A percentile compares a stretch with the other conserved stretches of the same genome.
phyloP scores from a whole-genome alignment of 192 early-diverging fungal species.

The Coemansia reversa region DNA sequence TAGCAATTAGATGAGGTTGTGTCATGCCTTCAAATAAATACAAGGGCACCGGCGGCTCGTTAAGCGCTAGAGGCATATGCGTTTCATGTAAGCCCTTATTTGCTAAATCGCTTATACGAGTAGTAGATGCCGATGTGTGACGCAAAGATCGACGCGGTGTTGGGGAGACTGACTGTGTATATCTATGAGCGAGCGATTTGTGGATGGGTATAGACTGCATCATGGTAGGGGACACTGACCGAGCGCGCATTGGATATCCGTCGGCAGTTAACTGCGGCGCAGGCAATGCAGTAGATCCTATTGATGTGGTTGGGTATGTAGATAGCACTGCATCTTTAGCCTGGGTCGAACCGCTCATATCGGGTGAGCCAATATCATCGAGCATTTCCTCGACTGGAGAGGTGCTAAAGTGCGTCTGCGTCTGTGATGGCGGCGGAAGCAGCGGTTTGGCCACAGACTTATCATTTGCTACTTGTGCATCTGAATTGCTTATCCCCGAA shows the following conservation, averaged over 20 bases:
- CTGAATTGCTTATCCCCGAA: neutral
- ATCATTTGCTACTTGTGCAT: neutral
- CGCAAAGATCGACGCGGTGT: neutral
- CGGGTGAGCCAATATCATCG: neutral
- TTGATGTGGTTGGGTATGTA: slow-evolving; percentile 3
- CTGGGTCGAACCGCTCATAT: neutral
- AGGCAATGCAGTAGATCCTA: neutral
- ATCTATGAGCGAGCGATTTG: slow-evolving; percentile 21
- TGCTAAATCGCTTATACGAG: slow-evolving; percentile 16
- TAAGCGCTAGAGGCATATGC: slow-evolving; percentile 30
- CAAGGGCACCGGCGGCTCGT: slow-evolving; percentile 48
- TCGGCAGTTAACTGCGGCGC: neutral
- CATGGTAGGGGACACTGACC: slow-evolving; percentile 29
- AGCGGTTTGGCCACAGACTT: neutral
- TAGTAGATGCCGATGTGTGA: slow-evolving; percentile 9
- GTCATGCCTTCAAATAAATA: slow-evolving; percentile 51
- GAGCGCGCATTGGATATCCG: slow-evolving; percentile 12
- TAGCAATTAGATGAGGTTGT: slow-evolving; percentile 33
- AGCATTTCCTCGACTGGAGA: slow-evolving; percentile 14
- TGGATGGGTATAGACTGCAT: slow-evolving; percentile 15
- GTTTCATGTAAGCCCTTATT: slow-evolving; percentile 16
- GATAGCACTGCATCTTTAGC: slow-evolving; percentile 3
- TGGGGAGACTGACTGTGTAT: slow-evolving; percentile 38
- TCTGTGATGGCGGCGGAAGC: neutral
- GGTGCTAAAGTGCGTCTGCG: slow-evolving; percentile 3